phyloP scores from a whole-genome alignment of 176 grass and related monocot species.

The Stipa capillata region DNA sequence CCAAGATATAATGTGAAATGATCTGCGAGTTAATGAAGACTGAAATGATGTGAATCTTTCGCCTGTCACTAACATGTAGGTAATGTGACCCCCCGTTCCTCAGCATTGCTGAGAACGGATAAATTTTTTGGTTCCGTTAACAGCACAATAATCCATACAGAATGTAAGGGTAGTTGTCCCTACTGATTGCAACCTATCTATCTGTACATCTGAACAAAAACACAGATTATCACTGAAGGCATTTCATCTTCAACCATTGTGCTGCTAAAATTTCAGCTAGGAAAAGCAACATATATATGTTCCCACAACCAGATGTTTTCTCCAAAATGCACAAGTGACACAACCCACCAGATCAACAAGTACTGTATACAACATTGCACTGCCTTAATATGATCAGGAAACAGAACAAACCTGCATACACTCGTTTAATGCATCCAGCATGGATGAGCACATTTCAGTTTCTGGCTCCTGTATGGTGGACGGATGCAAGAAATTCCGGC shows the following conservation, averaged over 20 bases:
- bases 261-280: not conserved
- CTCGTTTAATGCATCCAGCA: slow-evolving; percentile 94
- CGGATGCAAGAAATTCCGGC: slow-evolving; percentile 7
- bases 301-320: not conserved
- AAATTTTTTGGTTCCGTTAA: not conserved
- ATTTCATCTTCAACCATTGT: not conserved
- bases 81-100: not conserved
- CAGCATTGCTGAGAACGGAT: not conserved
- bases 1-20: not conserved
- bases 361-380: not conserved
- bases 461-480: slow-evolving; percentile 71
- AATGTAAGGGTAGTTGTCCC: not conserved
- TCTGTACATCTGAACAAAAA: not conserved
- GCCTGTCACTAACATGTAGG: not conserved
- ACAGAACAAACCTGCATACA: slow-evolving; percentile 72
- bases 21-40: not conserved
- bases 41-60: not conserved
- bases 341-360: not conserved
- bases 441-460: slow-evolving; percentile 86
- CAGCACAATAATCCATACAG: not conserved
- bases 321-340: not conserved
- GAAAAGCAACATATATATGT: not conserved
- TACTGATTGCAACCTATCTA: not conserved
- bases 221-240: not conserved
- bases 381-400: not conserved